Percentiles rank a stretch among this genome's conserved stretches.
Evolutionary conservation across 371 early-diverging fungal genomes (phyloP).

Genomic region (Mortierella sp.): DNA sequence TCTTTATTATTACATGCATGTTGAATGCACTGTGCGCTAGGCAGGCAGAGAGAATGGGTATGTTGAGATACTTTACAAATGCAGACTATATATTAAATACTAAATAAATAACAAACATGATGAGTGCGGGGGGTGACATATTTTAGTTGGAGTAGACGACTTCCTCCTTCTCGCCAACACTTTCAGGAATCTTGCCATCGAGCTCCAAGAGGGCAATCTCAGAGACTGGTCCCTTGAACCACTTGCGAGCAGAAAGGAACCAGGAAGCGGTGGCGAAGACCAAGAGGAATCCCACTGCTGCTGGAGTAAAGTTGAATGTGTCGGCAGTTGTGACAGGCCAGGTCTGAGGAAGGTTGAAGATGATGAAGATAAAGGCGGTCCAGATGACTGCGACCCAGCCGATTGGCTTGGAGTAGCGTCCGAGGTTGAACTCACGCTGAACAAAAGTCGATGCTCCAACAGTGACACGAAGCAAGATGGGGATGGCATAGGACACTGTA

Average conservation of each 20-base stretch:
- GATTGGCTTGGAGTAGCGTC: constrained; percentile 55
- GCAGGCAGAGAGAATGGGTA: background rate
- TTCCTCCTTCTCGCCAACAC: constrained; percentile 26
- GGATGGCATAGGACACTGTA: constrained; percentile 63
- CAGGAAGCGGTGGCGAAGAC: constrained; percentile 59
- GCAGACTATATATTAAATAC: background rate
- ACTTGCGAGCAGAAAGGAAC: constrained; percentile 63
- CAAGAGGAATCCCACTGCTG: constrained; percentile 65
- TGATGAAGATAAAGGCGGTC: constrained; percentile 60
- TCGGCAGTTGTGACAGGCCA: constrained; percentile 42
- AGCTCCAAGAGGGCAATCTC: constrained; percentile 52
- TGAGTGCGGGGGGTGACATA: background rate
- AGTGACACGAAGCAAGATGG: constrained; percentile 64
- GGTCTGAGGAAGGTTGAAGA: constrained; percentile 62
- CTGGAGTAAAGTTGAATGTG: constrained; percentile 68
- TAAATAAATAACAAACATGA: constrained; percentile 1
- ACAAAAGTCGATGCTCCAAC: constrained; percentile 55
- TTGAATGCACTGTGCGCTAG: background rate
- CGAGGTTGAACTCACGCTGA: constrained; percentile 60
- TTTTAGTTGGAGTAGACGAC: constrained; percentile 10
- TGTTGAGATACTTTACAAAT: constrained; percentile 10
- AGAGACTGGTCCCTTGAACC: constrained; percentile 60
- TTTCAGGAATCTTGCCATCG: constrained; percentile 28
- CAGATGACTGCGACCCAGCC: constrained; percentile 58
- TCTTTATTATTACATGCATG: background rate